Evolutionary conservation across 2,329 filamentous ascomycete genomes (phyloP), one percentile per base, ranked within the genome.

Genomic region (Cladobotryum protrusum): DNA sequence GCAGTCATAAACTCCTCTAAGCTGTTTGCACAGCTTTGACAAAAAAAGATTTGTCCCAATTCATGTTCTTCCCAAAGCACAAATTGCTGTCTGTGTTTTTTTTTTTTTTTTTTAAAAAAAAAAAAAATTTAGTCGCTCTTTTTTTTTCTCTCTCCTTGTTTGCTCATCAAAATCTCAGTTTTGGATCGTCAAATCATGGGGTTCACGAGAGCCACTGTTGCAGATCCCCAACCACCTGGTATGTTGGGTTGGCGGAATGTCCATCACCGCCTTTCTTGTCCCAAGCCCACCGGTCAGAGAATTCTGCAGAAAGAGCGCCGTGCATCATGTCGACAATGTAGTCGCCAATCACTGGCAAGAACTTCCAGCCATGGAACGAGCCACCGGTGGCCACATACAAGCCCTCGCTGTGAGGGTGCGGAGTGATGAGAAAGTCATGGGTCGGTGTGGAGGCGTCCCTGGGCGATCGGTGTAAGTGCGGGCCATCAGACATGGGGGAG

Each of bases 291-390:
- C 72, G 64, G 48, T 65, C 63, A 20, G 59, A 60, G 50, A 68
- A 69, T 35, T 70, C 65, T 7, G 61, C 54, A n/a, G 63, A 63
- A 32, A 75, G 65, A 48, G 60, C 63, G 48, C 68, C 71, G 46
- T 72, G 61, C 59, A 76, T 61, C 67, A 75, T 70, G 55, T 78
- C 71, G 29, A 71, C 67, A 50, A 81, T 69, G 61, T 85, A 85
- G 51, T 77, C 75, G 3, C 82, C 81, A 54, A 83, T 77, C 19
- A 76, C 77, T 1, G 81, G 81, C 20, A 85, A 67, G 59, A 85
- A 83, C 62, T 85, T 85, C 74, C 77, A 84, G 29, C 77, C 76
- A 59, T 85, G 82, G 54, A 84, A 82, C 12, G 79, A 83, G 1
- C 82, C 82, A 12, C 78, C 81, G 0, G 77, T 78, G 0, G 81